These are phyloP conservation scores for Candida chilensis DNA, from an alignment of 805 yeast genomes.

Conservation along the genomic window DNA sequence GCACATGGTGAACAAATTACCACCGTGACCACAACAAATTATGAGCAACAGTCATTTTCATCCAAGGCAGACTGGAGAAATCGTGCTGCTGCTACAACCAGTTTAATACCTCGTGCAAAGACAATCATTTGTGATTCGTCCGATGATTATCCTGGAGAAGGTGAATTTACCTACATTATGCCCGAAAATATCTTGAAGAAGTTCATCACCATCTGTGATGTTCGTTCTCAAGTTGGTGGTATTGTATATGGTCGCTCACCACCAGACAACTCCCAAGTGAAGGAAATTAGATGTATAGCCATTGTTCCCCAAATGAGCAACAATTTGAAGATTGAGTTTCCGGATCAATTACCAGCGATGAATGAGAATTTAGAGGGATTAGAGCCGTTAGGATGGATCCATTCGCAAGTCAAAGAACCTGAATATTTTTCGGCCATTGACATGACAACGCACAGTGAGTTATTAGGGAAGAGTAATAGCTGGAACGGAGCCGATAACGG, in stretches of 20 bases:
- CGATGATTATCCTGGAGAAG: slow-evolving; percentile 46
- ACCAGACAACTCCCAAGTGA: slow-evolving; percentile 56
- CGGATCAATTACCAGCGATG: slow-evolving; percentile 29
- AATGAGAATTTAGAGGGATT: slow-evolving; percentile 36
- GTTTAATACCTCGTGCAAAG: slow-evolving; percentile 65
- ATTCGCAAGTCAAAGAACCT: slow-evolving; percentile 67
- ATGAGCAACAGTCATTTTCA: slow-evolving; percentile 76
- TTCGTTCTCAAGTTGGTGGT: slow-evolving; percentile 76
- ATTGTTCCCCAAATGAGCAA: slow-evolving; percentile 86
- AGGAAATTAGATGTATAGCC: slow-evolving; percentile 69
- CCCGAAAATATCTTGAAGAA: slow-evolving; percentile 76
- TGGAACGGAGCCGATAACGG: slow-evolving; percentile 34
- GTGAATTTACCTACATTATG: slow-evolving; percentile 59
- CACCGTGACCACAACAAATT: slow-evolving; percentile 84
- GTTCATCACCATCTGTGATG: slow-evolving; percentile 74
- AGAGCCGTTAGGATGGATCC: slow-evolving; percentile 91
- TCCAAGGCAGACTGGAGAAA: slow-evolving; percentile 89
- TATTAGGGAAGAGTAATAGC: slow-evolving; percentile 19
- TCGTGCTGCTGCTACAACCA: slow-evolving; percentile 72
- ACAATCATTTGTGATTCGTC: slow-evolving; percentile 62
- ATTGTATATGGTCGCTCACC: slow-evolving; percentile 77
- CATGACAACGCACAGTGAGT: slow-evolving; percentile 46
- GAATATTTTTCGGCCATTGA: slow-evolving; percentile 63
- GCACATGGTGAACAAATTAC: slow-evolving; percentile 96
- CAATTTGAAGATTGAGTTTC: slow-evolving; percentile 53